Base-by-base conservation (phyloP, 1,284 basidiomycete species). In the Uromyces viciae-fabae region DNA sequence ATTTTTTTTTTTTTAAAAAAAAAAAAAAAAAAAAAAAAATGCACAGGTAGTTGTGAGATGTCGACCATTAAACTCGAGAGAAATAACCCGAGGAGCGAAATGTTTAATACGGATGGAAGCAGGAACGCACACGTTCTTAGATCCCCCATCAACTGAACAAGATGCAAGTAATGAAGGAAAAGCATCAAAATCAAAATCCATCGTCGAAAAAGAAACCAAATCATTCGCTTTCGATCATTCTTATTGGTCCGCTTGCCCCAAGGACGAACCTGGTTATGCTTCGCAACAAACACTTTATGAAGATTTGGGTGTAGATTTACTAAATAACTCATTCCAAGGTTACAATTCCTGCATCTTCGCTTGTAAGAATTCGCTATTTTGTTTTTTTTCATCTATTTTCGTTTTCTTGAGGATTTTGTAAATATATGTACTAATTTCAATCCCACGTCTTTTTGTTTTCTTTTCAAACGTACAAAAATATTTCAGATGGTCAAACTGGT, bases 341-440 rank as follows among this genome's bases (percentile, higher is more conserved):
- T 99, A 98, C 88, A 98, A 99, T 88, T 94, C 95, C 76, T 96
- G 94, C 89, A 96, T 97, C 87, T 89, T 98, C 86, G 94, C 95
- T 86, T 96, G 94, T 97, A 88, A 89, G 94, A 92, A 25, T 1
- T 2, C 7, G 31, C 22, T 54, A 9, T 3, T 58, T 38, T 58
- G 74, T 79, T 40, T 17, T 36, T 36, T 31, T 14, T 40, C 68
- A 58, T 40, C 25, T 54, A 15, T 62, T 56, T n/a, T n/a, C n/a
- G n/a, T n/a, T n/a, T n/a, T n/a, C n/a, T n/a, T n/a, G n/a, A 56
- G 31, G 58, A 11, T n/a, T n/a, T n/a, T n/a, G n/a, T n/a, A n/a
- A n/a, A n/a, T n/a, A n/a, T n/a, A n/a, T n/a, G n/a, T n/a, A n/a
- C n/a, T n/a, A n/a, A n/a, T n/a, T n/a, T n/a, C n/a, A n/a, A n/a